A percentile compares a stretch with the other conserved stretches of the same genome.
Conservation (phyloP, 495 filamentous ascomycete genomes). For the Penicillium manginii region DNA sequence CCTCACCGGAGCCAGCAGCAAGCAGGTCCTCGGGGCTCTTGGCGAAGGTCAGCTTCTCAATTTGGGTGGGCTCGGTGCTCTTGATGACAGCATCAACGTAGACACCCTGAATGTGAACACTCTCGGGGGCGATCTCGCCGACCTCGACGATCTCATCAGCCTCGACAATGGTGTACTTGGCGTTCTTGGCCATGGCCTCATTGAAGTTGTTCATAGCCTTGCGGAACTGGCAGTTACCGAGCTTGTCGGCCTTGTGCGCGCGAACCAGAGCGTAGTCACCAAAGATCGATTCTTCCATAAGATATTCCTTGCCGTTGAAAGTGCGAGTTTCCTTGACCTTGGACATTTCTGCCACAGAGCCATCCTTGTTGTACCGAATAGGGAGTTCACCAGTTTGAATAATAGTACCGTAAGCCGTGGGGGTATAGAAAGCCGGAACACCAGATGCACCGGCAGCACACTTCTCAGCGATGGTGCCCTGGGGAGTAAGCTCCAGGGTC, state of each 20-base stretch:
- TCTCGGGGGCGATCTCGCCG: slow-evolving; percentile 74
- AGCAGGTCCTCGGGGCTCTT: slow-evolving; percentile 62
- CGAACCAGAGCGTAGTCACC: slow-evolving; percentile 90
- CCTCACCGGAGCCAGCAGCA: slow-evolving; percentile 65
- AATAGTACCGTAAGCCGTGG: slow-evolving; percentile 81
- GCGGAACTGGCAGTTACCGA: slow-evolving; percentile 91
- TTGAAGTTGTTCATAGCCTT: slow-evolving; percentile 88
- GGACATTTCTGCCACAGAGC: slow-evolving; percentile 69
- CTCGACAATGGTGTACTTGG: slow-evolving; percentile 85
- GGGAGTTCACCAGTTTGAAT: slow-evolving; percentile 88
- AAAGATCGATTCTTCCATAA: slow-evolving; percentile 81
- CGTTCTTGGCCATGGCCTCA: slow-evolving; percentile 85
- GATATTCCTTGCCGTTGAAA: slow-evolving; percentile 80
- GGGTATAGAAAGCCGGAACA: slow-evolving; percentile 89
- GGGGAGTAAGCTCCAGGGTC: slow-evolving; percentile 82
- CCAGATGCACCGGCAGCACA: slow-evolving; percentile 83
- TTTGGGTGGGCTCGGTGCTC: slow-evolving; percentile 70
- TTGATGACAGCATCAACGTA: slow-evolving; percentile 86
- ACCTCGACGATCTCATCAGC: slow-evolving; percentile 86
- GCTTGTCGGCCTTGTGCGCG: slow-evolving; percentile 81
- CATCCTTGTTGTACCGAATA: slow-evolving; percentile 75
- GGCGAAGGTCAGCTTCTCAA: slow-evolving; percentile 79
- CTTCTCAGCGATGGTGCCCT: slow-evolving; percentile 85
- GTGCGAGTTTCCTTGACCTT: slow-evolving; percentile 82
- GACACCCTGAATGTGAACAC: slow-evolving; percentile 82